Evolutionary conservation across 176 grass and related monocot species (phyloP).

Genomic region (Themeda triandra): DNA sequence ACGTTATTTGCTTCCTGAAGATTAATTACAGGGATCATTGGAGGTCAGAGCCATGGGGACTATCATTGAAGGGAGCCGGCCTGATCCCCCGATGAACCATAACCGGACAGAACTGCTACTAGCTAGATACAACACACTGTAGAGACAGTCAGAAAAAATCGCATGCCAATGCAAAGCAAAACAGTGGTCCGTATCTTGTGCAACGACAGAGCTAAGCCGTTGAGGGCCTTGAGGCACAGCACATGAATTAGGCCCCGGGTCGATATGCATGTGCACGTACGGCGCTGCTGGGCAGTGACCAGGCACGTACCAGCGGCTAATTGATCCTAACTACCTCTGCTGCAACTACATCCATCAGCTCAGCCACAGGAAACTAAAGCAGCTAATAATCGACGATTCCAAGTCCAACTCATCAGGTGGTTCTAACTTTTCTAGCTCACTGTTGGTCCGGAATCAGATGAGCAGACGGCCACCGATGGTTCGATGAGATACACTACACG

Average conservation of each 20-base stretch:
- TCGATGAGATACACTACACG: no score
- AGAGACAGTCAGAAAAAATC: neutral
- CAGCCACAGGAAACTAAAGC: neutral
- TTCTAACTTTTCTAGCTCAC: neutral
- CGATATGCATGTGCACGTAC: neutral
- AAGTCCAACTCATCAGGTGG: neutral
- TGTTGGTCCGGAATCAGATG: neutral
- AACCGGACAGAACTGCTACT: no score
- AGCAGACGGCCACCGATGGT: no score
- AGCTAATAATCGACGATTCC: no score
- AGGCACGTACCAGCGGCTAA: slow-evolving; percentile 20
- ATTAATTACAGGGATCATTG: no score
- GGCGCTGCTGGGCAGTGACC: neutral
- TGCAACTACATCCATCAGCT: neutral
- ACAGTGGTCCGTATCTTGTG: neutral
- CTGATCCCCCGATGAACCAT: no score
- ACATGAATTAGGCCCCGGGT: no score
- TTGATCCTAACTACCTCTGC: neutral
- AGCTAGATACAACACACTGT: neutral
- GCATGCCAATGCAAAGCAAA: no score
- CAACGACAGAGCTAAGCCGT: neutral
- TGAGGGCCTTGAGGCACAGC: no score
- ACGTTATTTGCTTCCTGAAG: no score
- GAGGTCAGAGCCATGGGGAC: no score
- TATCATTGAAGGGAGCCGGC: no score